These are phyloP conservation scores for Prunus mume DNA, from an alignment of 306 rosid species.

Conservation along the genomic window DNA sequence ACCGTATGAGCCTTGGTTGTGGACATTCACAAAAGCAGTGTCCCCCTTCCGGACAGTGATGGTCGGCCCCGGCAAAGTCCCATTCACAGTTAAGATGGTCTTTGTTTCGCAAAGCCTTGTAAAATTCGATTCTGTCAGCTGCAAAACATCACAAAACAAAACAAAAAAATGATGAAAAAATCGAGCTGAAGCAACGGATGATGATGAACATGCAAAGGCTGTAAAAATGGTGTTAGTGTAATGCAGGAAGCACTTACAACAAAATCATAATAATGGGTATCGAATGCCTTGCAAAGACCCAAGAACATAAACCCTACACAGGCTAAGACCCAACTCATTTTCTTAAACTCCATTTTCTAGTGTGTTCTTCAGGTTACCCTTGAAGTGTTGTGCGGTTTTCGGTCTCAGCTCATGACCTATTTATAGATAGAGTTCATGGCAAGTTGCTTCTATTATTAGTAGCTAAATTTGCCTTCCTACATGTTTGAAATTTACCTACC, in stretches of 20 bases:
- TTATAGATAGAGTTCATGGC: not conserved
- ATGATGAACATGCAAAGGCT: not conserved
- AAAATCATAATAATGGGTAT: too few relatives aligned
- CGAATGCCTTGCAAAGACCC: too few relatives aligned
- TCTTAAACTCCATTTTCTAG: too few relatives aligned
- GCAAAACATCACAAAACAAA: not conserved
- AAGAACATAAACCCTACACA: too few relatives aligned
- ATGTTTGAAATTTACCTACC: too few relatives aligned
- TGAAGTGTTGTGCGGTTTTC: too few relatives aligned
- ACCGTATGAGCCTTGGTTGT: constrained; percentile 27
- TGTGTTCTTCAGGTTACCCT: too few relatives aligned
- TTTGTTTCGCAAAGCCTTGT: constrained; percentile 19
- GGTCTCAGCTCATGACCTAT: too few relatives aligned
- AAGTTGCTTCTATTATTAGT: not conserved
- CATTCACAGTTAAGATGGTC: constrained; percentile 16
- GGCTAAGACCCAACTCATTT: too few relatives aligned
- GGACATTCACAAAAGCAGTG: constrained; percentile 22
- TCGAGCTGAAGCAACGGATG: too few relatives aligned
- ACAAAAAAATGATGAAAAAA: not conserved
- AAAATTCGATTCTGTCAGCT: constrained; percentile 19
- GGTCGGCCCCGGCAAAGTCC: constrained; percentile 35
- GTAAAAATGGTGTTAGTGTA: too few relatives aligned
- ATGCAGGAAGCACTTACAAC: not conserved
- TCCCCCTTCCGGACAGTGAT: constrained; percentile 33
- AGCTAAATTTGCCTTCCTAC: too few relatives aligned